Base-by-base conservation (phyloP, 139 green algal species). In the Eudorina sp. region DNA sequence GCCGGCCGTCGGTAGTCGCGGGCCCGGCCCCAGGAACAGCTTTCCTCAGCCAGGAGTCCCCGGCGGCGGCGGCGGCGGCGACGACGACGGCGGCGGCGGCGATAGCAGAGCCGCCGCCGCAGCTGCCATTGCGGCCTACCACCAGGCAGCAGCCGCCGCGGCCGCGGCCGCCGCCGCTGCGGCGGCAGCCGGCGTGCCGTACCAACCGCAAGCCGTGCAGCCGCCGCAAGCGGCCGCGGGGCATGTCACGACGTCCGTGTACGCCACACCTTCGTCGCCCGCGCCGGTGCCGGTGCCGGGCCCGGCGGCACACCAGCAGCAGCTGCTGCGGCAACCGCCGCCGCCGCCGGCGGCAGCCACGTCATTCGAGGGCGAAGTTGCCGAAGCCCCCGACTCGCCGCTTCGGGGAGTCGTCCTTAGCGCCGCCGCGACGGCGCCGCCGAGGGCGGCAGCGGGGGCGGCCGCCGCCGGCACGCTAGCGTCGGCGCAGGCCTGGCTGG, bases 401-500 rank as follows among this genome's bases (percentile, higher is more conserved):
- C 45, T 86, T 16, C 18, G 31, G 1, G 80, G 80, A 14, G 60
- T 86, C 29, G 80, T 85, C 6, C 36, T 75, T 45, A 31, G 66
- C 9, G 46, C 9, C 55, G 36, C 53, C 53, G 53, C 38, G 75
- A 34, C 18, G 53, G 11, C 11, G 77, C 51, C 0, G 21, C 11
- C 41, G 41, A 40, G 18, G 38, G 5, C 27, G 48, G 31, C n/a
- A 69, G 77, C 43, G 60, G 81, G 62, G 4, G 45, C 64, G 18
- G 62, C 31, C 11, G 60, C 80, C 7, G 60, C 80, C 3, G 80
- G 60, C 13, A n/a, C 41, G 21, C 36, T 78, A 21, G 64, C 81
- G 45, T 62, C 81, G 8, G 81, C 81, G 19, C 62, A 87, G 31
- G 64, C 81, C 29, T 87, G 81, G 81, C 64, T 87, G n/a, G 31